Evolutionary conservation across 169 alveolate genomes (phyloP), one percentile per base, ranked within the genome.

Genomic region (Eimeria acervulina): DNA sequence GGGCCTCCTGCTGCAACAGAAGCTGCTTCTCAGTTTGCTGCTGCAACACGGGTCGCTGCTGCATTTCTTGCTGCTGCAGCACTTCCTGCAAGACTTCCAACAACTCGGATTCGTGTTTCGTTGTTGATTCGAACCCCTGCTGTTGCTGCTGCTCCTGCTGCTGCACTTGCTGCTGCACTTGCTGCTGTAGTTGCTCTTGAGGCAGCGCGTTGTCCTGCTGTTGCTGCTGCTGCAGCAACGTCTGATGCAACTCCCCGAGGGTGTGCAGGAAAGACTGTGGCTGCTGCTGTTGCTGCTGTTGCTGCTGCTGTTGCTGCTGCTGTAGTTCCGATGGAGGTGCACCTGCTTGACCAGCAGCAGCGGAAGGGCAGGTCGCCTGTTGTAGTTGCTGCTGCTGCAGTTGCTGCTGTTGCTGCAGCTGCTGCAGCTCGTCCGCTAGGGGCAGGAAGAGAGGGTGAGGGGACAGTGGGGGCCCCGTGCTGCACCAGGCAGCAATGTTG

Each of bases 21-120:
- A 19, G 55, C 74, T 83, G 76, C 74, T 51, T 33, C 19, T 31
- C 10, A 5, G 55, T n/a, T 42, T 51, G 91, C 91, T 83, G 91
- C 70, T 31, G 91, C 91, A 83, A 51, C 52, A 12, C 47, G 13
- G 33, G 4, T 28, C 36, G 23, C 91, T 83, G 91, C 52, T 83
- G 91, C 91, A 83, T 31, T 28, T 83, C 74, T 36, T 83, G 74
- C 47, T 83, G 70, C 72, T 47, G 91, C 91, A 17, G 76, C 51
- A 17, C 76, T 44, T 83, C 76, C 51, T 83, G 91, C 28, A 51
- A 31, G 0, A 44, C 66, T 15, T 51, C 42, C 52, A 31, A 76
- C 70, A 31, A 26, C 26, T 83, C 72, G 51, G 61, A 47, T 26
- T 10, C 33, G 10, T 44, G 76, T 28, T 36, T 19, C 52, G 70